These are phyloP conservation scores for Ballota nigra DNA, from an alignment of 257 asterid species.

Conservation along the genomic window DNA sequence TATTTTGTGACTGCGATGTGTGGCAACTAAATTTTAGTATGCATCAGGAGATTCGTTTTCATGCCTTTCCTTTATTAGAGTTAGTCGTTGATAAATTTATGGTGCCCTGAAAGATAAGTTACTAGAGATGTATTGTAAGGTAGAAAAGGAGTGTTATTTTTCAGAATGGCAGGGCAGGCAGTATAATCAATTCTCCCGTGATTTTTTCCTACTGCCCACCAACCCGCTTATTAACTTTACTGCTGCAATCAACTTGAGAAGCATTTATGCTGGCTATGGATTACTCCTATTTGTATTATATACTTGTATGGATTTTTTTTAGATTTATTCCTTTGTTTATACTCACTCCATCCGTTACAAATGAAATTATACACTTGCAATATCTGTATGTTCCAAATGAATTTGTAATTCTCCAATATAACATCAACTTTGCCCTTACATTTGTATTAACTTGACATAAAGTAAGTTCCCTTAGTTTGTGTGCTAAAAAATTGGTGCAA, in stretches of 20 bases:
- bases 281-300: too few relatives aligned
- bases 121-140: neutral
- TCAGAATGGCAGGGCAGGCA: neutral
- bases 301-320: neutral
- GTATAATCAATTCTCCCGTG: constrained; percentile 12
- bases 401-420: too few relatives aligned
- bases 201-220: neutral
- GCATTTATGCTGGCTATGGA: constrained; percentile 1
- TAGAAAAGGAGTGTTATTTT: neutral
- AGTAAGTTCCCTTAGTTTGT: too few relatives aligned
- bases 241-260: neutral
- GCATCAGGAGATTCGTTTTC: constrained; percentile 14
- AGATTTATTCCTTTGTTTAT: too few relatives aligned
- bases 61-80: neutral
- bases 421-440: too few relatives aligned
- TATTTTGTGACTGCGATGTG: too few relatives aligned
- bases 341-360: too few relatives aligned
- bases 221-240: neutral
- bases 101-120: constrained; percentile 38
- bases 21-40: constrained; percentile 18
- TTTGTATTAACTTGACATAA: too few relatives aligned
- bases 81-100: constrained; percentile 37
- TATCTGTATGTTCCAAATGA: too few relatives aligned
- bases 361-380: too few relatives aligned
- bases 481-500: too few relatives aligned